phyloP scores from a whole-genome alignment of 306 rosid species.

The Trifolium repens region DNA sequence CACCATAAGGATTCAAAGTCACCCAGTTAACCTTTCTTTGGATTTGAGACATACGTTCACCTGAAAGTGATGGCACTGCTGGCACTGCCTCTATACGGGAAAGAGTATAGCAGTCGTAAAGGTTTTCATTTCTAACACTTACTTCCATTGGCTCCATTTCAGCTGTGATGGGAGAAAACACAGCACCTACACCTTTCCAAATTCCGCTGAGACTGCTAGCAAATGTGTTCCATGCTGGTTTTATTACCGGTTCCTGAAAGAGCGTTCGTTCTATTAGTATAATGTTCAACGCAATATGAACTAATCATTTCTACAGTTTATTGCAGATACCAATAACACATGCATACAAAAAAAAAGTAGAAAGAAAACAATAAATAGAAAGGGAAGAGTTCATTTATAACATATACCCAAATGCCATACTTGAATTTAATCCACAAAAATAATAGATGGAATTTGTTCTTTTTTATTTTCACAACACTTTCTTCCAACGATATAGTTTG shows the following conservation, averaged over 20 bases:
- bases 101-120: slow-evolving; percentile 90
- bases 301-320: slow-evolving; percentile 22
- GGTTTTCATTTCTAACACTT: slow-evolving; percentile 63
- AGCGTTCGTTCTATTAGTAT: slow-evolving; percentile 36
- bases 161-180: slow-evolving; percentile 89
- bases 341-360: slow-evolving; percentile 17
- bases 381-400: slow-evolving; percentile 11
- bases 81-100: slow-evolving; percentile 68
- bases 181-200: slow-evolving; percentile 98
- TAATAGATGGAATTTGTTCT: too few species aligned
- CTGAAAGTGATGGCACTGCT: slow-evolving; percentile 56
- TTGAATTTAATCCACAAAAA: too few species aligned
- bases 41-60: slow-evolving; percentile 57
- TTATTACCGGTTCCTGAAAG: slow-evolving; percentile 94
- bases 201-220: slow-evolving; percentile 92
- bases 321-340: slow-evolving; percentile 14
- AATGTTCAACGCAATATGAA: slow-evolving; percentile 20
- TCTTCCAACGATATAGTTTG: too few species aligned
- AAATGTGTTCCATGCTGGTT: slow-evolving; percentile 89
- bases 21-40: slow-evolving; percentile 87
- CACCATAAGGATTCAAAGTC: slow-evolving; percentile 87
- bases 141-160: slow-evolving; percentile 94
- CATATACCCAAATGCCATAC: background rate
- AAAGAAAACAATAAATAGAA: slow-evolving; percentile 16
- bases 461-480: too few species aligned